Base-by-base conservation (phyloP, 768 basidiomycete species). In the Naganishia friedmannii region DNA sequence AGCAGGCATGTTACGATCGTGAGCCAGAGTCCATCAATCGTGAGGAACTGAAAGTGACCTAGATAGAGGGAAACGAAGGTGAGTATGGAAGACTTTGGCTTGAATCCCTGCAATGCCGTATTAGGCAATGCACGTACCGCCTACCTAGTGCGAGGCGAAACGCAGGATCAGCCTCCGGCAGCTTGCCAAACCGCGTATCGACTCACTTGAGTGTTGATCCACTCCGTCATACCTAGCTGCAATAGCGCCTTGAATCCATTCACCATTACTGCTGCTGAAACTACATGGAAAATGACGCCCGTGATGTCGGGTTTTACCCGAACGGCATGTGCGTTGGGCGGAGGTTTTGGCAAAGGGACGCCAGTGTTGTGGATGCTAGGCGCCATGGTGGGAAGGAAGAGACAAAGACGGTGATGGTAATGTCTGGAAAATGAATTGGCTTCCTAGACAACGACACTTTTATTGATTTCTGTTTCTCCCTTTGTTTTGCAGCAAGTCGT, bases 31-130 rank as follows among this genome's bases (percentile, higher is more conserved):
- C 89, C 89, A 80, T 90, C 87, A 73, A 91, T 89, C 0, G 91
- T 93, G 66, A 92, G 82, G 76, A 86, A 92, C 77, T 88, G 88
- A 56, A 84, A 85, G 73, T 87, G 86, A 0, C 90, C 90, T 79
- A 37, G 0, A 17, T 23, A 13, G 5, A 9, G 26, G 51, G 56
- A 70, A 26, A 65, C 28, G 23, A 37, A 34, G n/a, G 55, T 39
- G n/a, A 68, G 34, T 28, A 53, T 53, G 8, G 32, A 15, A 26
- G n/a, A n/a, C n/a, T n/a, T n/a, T n/a, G n/a, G 55, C 19, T 31
- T n/a, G 15, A 23, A 9, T 23, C 15, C 34, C 32, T 3, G 31
- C 2, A 32, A 19, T 26, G 46, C 19, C 3, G 32, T n/a, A 8
- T 60, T 17, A 21, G 53, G 8, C 9, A 15, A 1, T 32, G 39